Percentiles rank a stretch among this genome's conserved stretches.
These are phyloP conservation scores for Hygrocybe coccinea DNA, from an alignment of 768 basidiomycete genomes.

Conservation along the genomic window DNA sequence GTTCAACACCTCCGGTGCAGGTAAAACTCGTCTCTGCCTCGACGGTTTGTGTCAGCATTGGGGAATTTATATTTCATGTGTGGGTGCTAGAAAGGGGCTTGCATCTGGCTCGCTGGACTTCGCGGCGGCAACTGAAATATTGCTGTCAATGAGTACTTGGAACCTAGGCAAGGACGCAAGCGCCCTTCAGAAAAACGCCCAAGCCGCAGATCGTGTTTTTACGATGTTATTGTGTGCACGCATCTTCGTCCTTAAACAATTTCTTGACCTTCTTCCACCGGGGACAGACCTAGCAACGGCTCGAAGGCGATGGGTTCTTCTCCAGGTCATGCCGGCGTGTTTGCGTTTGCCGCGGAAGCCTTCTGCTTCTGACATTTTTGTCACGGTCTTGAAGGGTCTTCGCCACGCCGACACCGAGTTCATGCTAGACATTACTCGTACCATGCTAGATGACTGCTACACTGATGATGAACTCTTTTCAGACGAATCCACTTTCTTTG, in stretches of 20 bases:
- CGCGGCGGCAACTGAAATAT: neutral
- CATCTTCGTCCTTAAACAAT: constrained; percentile 12
- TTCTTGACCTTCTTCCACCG: constrained; percentile 6
- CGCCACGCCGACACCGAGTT: constrained; percentile 1
- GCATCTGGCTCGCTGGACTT: constrained; percentile 10
- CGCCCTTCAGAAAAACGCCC: constrained; percentile 5
- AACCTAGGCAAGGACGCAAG: neutral
- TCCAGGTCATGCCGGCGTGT: neutral
- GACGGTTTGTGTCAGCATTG: neutral
- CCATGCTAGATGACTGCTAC: neutral
- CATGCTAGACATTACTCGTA: neutral
- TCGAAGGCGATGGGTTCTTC: constrained; percentile 11
- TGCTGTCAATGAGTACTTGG: constrained; percentile 5
- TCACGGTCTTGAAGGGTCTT: neutral
- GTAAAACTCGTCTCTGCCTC: neutral
- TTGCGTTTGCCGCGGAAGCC: neutral
- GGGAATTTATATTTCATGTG: constrained; percentile 9
- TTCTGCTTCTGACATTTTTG: constrained; percentile 6
- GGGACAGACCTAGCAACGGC: constrained; percentile 3
- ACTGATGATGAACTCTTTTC: neutral
- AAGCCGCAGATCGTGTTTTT: constrained; percentile 8
- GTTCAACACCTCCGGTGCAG: neutral
- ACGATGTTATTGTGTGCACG: constrained; percentile 12
- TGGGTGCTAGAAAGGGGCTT: neutral
- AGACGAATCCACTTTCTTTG: neutral